phyloP scores from a whole-genome alignment of 1,284 basidiomycete species.

The Rhodotorula glutinis region DNA sequence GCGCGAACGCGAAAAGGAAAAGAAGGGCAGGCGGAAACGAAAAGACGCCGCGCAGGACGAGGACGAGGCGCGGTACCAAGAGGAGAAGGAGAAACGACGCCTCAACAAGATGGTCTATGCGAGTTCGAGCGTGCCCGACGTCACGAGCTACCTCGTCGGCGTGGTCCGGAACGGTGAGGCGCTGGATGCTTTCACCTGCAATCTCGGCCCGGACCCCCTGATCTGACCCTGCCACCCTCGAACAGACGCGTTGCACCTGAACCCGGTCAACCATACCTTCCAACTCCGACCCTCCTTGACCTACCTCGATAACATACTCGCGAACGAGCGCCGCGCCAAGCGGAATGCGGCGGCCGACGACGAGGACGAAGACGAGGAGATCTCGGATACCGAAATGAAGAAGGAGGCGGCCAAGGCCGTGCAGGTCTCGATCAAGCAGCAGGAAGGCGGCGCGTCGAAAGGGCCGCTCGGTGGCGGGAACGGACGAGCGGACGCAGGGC shows the following conservation, averaged over 20 bases:
- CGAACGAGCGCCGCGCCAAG: slow-evolving; percentile 39
- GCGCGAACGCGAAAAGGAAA: slow-evolving; percentile 23
- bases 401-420: slow-evolving; percentile 43
- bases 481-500: slow-evolving; percentile 41
- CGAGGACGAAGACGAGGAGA: slow-evolving; percentile 40
- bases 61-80: slow-evolving; percentile 23
- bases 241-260: slow-evolving; percentile 44
- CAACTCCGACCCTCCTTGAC: slow-evolving; percentile 44
- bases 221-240: neutral
- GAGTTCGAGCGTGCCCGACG: slow-evolving; percentile 43
- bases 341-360: slow-evolving; percentile 34
- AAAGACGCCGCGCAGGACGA: slow-evolving; percentile 30
- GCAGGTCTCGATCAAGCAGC: slow-evolving; percentile 39
- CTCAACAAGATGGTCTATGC: slow-evolving; percentile 42
- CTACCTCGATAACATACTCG: slow-evolving; percentile 44
- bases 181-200: no score
- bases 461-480: slow-evolving; percentile 29
- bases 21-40: slow-evolving; percentile 17
- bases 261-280: slow-evolving; percentile 44
- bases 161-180: slow-evolving; percentile 42
- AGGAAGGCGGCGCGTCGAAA: slow-evolving; percentile 6
- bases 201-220: neutral
- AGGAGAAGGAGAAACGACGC: slow-evolving; percentile 31
- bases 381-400: slow-evolving; percentile 43
- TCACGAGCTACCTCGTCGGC: slow-evolving; percentile 45